Evolutionary conservation across 2,329 filamentous ascomycete species (phyloP).

Genomic region (Coniochaeta sp.): DNA sequence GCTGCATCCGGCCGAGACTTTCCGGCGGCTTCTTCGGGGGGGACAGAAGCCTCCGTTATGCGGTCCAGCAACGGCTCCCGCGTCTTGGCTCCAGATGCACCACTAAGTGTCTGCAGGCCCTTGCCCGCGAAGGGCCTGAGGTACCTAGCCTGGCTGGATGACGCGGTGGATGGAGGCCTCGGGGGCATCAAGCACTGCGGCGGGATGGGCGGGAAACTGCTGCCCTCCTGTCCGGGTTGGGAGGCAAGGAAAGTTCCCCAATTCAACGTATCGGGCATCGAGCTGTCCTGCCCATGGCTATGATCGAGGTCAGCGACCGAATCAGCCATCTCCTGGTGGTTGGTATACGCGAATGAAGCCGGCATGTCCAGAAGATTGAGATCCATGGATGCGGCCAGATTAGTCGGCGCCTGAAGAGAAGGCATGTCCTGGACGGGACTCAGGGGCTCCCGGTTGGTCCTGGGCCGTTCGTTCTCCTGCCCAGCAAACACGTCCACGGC

Average conservation of each 20-base stretch:
- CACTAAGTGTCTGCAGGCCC: slow-evolving; percentile 45
- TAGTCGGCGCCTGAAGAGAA: slow-evolving; percentile 30
- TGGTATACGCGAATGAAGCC: slow-evolving; percentile 4
- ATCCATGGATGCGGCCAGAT: slow-evolving; percentile 31
- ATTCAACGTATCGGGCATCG: slow-evolving; percentile 48
- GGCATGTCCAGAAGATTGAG: slow-evolving; percentile 23
- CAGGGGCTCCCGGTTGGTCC: slow-evolving; percentile 38
- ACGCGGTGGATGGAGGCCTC: slow-evolving; percentile 40
- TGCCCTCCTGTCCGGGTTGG: slow-evolving; percentile 22
- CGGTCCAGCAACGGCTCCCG: slow-evolving; percentile 23
- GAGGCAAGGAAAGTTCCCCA: slow-evolving; percentile 39
- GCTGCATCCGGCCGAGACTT: background rate
- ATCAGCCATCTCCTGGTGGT: background rate
- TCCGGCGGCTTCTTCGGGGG: background rate
- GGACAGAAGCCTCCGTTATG: slow-evolving; percentile 13
- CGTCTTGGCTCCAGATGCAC: slow-evolving; percentile 23
- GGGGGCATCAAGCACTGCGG: slow-evolving; percentile 43
- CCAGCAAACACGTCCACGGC: slow-evolving; percentile 12
- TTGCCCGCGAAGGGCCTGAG: slow-evolving; percentile 48
- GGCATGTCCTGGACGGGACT: slow-evolving; percentile 41
- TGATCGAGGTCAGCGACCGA: slow-evolving; percentile 6
- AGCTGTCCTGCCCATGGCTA: slow-evolving; percentile 26
- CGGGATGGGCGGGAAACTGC: slow-evolving; percentile 36
- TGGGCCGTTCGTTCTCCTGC: slow-evolving; percentile 48
- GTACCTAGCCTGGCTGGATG: slow-evolving; percentile 42